Evolutionary conservation across 192 early-diverging fungal species (phyloP), one percentile per base, ranked within the genome.

Genomic region (Gamsiella multidivaricata): DNA sequence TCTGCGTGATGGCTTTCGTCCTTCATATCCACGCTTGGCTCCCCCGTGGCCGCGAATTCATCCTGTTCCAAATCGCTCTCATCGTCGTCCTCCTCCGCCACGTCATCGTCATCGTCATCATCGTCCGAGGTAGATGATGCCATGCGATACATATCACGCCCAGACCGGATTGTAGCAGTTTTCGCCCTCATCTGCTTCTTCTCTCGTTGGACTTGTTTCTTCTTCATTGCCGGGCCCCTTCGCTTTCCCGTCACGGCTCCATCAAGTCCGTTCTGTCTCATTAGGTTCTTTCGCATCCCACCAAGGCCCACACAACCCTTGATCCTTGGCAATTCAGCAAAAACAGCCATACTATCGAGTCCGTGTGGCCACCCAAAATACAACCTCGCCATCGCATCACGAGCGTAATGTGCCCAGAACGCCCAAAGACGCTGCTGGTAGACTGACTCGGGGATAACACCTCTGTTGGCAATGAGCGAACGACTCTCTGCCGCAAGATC

Each of bases 361-460:
- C 74, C 74, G 26, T 69, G 61, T 2, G 74, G 74, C 74, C 74
- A 78, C 9, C 65, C 74, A 59, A 78, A 78, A 15, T 78, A 78
- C 1, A 78, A 39, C 14, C 65, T 52, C 23, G 65, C 23, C 29
- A 78, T 78, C 5, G 57, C 61, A 32, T 78, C 74, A 18, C 74
- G 74, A 18, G 46, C 14, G 34, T 59, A 78, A 11, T 52, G 51
- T 12, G 52, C 60, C 74, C 74, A 78, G 31, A 78, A 78, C 18
- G 66, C 29, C 74, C 65, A 69, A 5, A 78, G 61, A 33, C 74
- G 59, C 43, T 66, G 63, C 29, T 78, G 74, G 31, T 69, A 78
- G 11, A 46, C 74, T 29, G 74, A 42, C 23, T 78, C 74, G 0
- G 74, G 74, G n/a, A 78, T 78, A 9, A 25, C 7, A 7, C 61